These are phyloP conservation scores for Alloteropsis semialata DNA, from an alignment of 176 grass and related monocot species.

Conservation along the genomic window DNA sequence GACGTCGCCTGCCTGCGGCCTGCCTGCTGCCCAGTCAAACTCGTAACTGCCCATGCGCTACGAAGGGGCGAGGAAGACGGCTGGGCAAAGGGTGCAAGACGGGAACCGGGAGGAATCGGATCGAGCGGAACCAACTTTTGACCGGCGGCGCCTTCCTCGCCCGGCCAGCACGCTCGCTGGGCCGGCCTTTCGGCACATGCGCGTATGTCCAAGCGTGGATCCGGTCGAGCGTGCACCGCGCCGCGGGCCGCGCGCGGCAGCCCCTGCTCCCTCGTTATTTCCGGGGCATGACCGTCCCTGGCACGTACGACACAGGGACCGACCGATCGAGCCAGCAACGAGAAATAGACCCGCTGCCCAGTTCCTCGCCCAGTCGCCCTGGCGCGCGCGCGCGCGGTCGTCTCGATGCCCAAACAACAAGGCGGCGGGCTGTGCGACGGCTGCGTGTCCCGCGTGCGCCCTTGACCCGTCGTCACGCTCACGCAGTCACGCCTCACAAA, in stretches of 20 bases:
- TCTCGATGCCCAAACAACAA: not conserved
- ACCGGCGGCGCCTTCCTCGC: not conserved
- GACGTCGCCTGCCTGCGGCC: not conserved
- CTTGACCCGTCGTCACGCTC: not conserved
- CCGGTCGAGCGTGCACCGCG: too few species aligned
- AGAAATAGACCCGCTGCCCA: not conserved
- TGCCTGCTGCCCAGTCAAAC: not conserved
- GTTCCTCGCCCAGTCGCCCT: not conserved
- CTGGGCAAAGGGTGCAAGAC: too few species aligned
- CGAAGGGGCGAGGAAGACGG: not conserved
- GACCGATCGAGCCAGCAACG: too few species aligned
- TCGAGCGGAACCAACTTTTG: conserved; percentile 5
- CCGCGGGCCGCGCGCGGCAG: too few species aligned
- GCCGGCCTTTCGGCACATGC: not conserved
- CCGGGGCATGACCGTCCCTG: too few species aligned
- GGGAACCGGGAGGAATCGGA: not conserved
- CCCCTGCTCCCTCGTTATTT: too few species aligned
- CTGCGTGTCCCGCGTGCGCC: not conserved
- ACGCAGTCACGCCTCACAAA: too few species aligned
- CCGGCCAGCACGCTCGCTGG: not conserved
- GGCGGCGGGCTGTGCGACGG: not conserved
- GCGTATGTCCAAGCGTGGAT: not conserved
- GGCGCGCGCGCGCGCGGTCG: not conserved
- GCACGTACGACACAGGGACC: too few species aligned
- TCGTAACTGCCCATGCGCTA: not conserved